These are phyloP conservation scores for Irineochytrium annulatum DNA, from an alignment of 192 early-diverging fungal genomes.

Conservation along the genomic window DNA sequence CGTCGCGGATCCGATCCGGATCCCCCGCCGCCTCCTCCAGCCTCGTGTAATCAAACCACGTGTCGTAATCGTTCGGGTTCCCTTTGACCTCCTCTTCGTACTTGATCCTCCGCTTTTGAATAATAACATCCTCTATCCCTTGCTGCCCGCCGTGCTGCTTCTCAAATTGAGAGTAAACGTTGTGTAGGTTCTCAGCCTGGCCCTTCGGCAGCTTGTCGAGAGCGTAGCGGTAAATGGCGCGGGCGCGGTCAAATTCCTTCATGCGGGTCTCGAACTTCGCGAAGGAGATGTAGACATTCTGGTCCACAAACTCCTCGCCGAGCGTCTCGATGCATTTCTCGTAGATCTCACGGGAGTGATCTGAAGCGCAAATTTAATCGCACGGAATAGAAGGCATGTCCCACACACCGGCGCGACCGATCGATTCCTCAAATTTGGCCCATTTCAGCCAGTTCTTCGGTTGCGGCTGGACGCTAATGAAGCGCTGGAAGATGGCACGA, in stretches of 20 bases:
- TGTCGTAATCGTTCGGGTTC: slow-evolving; percentile 90
- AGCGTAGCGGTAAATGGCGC: slow-evolving; percentile 94
- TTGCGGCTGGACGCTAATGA: slow-evolving; percentile 85
- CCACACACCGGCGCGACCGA: slow-evolving; percentile 58
- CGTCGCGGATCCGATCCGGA: slow-evolving; percentile 74
- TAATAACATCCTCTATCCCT: slow-evolving; percentile 88
- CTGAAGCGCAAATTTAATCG: slow-evolving; percentile 27
- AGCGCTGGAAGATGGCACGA: slow-evolving; percentile 74
- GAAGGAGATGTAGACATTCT: slow-evolving; percentile 92
- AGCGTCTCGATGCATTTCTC: slow-evolving; percentile 80
- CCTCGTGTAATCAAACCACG: slow-evolving; percentile 95
- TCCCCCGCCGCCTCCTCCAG: slow-evolving; percentile 80
- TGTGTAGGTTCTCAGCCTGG: slow-evolving; percentile 81
- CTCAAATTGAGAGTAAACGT: slow-evolving; percentile 93
- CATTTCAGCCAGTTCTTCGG: slow-evolving; percentile 96
- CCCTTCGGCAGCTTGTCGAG: slow-evolving; percentile 80
- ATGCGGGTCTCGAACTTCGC: slow-evolving; percentile 90
- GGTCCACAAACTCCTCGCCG: slow-evolving; percentile 87
- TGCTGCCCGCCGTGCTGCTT: slow-evolving; percentile 88
- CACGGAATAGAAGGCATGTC: background rate
- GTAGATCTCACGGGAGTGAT: slow-evolving; percentile 81
- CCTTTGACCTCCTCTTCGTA: slow-evolving; percentile 73
- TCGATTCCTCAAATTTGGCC: slow-evolving; percentile 90
- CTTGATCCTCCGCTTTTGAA: slow-evolving; percentile 79
- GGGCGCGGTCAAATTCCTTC: slow-evolving; percentile 90